Evolutionary conservation across 2,329 filamentous ascomycete species (phyloP).

Genomic region (Chrysosporium queenslandicum): DNA sequence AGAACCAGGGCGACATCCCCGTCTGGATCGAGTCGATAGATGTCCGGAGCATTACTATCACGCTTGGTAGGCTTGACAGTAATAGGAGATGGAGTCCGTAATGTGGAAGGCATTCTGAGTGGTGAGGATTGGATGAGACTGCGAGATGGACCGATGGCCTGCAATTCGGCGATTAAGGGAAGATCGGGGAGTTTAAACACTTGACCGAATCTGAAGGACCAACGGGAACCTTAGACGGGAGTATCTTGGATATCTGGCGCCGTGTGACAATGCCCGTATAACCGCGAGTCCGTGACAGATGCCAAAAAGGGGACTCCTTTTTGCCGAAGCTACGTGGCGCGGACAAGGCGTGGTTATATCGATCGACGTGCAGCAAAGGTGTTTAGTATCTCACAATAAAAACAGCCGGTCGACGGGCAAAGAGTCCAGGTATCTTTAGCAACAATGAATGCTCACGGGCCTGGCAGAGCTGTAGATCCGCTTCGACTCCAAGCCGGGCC

Average conservation of each 20-base stretch:
- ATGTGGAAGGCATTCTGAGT: slow-evolving; percentile 14
- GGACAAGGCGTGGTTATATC: not conserved
- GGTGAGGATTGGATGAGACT: not conserved
- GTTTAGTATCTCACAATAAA: not conserved
- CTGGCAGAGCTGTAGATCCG: not conserved
- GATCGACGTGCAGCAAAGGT: not conserved
- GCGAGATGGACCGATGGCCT: too few relatives aligned
- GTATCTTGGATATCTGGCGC: not conserved
- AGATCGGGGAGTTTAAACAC: not conserved
- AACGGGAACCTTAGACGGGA: not conserved
- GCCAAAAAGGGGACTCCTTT: not conserved
- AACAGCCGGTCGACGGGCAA: not conserved
- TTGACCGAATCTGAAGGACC: not conserved
- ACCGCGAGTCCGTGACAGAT: not conserved
- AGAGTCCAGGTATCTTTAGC: not conserved
- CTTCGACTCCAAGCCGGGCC: not conserved
- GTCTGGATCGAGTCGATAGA: slow-evolving; percentile 16
- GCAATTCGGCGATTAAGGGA: not conserved
- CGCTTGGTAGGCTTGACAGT: slow-evolving; percentile 3
- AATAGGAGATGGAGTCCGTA: slow-evolving; percentile 12
- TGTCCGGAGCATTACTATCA: slow-evolving; percentile 6
- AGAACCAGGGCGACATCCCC: slow-evolving; percentile 16
- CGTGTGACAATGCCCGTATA: slow-evolving; percentile 1
- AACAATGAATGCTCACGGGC: not conserved
- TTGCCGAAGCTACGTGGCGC: not conserved